These are phyloP conservation scores for Coemansia sp. DNA, from an alignment of 371 early-diverging fungal genomes.

Conservation along the genomic window DNA sequence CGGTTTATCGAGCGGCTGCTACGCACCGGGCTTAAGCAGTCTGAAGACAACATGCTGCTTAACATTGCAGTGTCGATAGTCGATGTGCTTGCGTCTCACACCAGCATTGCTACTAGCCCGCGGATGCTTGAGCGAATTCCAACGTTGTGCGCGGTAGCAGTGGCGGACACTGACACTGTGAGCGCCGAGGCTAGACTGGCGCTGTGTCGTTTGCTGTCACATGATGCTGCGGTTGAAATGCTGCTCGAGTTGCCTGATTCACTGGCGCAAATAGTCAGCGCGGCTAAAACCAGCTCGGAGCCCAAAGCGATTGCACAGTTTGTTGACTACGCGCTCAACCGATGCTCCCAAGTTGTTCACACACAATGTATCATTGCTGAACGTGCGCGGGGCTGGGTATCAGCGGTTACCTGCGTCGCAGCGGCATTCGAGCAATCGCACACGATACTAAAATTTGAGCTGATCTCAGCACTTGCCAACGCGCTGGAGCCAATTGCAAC, in stretches of 20 bases:
- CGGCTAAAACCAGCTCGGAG: background rate
- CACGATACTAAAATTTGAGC: constrained; percentile 16
- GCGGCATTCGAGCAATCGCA: constrained; percentile 2
- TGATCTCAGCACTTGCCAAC: constrained; percentile 27
- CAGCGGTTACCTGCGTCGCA: constrained; percentile 1
- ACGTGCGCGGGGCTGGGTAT: constrained; percentile 10
- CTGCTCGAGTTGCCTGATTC: constrained; percentile 9
- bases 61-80: constrained; percentile 28
- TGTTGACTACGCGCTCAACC: constrained; percentile 21
- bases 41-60: constrained; percentile 10
- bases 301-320: constrained; percentile 3
- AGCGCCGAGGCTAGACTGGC: constrained; percentile 21
- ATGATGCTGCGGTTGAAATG: constrained; percentile 15
- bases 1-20: constrained; percentile 43
- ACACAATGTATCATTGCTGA: background rate
- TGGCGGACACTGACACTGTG: background rate
- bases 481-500: constrained; percentile 29
- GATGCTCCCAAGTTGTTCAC: constrained; percentile 21
- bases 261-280: constrained; percentile 1
- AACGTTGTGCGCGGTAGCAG: constrained; percentile 17
- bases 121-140: constrained; percentile 33
- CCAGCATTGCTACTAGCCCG: constrained; percentile 15
- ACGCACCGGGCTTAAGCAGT: constrained; percentile 37
- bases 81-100: constrained; percentile 33
- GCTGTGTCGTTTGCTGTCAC: constrained; percentile 14